Evolutionary conservation across 345 rosid species (phyloP).

Genomic region (Bretschneidera sinensis): DNA sequence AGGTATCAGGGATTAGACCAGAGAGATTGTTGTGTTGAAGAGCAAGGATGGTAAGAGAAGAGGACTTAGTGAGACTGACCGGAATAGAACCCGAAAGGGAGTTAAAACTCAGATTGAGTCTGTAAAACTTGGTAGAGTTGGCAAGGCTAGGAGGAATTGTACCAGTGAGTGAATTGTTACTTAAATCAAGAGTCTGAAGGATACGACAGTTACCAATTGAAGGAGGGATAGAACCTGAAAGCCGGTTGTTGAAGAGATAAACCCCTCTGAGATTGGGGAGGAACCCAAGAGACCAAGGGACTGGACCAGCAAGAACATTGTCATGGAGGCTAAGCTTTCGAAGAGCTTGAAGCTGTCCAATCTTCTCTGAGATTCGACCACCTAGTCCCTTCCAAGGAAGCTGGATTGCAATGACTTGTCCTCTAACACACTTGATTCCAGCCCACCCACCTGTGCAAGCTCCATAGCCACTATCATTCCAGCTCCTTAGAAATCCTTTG

Average conservation of each 20-base stretch:
- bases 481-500: slow-evolving; percentile 56
- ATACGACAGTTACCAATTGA: slow-evolving; percentile 58
- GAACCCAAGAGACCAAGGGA: slow-evolving; percentile 76
- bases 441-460: slow-evolving; percentile 88
- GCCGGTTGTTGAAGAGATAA: slow-evolving; percentile 83
- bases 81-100: slow-evolving; percentile 61
- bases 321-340: slow-evolving; percentile 81
- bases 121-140: slow-evolving; percentile 55
- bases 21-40: slow-evolving; percentile 73
- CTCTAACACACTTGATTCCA: slow-evolving; percentile 86
- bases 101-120: slow-evolving; percentile 74
- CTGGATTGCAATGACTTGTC: slow-evolving; percentile 75
- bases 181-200: slow-evolving; percentile 71
- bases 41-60: slow-evolving; percentile 60
- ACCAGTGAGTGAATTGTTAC: slow-evolving; percentile 63
- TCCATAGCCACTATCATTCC: slow-evolving; percentile 57
- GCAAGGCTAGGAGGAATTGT: slow-evolving; percentile 61
- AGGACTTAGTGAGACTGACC: slow-evolving; percentile 31
- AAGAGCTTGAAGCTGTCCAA: slow-evolving; percentile 71
- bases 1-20: slow-evolving; percentile 59
- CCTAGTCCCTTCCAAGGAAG: slow-evolving; percentile 91
- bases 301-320: slow-evolving; percentile 56
- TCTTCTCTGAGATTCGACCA: slow-evolving; percentile 73
- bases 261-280: slow-evolving; percentile 73
- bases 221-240: slow-evolving; percentile 77